A percentile compares a stretch with the other conserved stretches of the same genome.
These are phyloP conservation scores for Tolypocladium guangdongense DNA, from an alignment of 2,329 filamentous ascomycete genomes.

Conservation along the genomic window DNA sequence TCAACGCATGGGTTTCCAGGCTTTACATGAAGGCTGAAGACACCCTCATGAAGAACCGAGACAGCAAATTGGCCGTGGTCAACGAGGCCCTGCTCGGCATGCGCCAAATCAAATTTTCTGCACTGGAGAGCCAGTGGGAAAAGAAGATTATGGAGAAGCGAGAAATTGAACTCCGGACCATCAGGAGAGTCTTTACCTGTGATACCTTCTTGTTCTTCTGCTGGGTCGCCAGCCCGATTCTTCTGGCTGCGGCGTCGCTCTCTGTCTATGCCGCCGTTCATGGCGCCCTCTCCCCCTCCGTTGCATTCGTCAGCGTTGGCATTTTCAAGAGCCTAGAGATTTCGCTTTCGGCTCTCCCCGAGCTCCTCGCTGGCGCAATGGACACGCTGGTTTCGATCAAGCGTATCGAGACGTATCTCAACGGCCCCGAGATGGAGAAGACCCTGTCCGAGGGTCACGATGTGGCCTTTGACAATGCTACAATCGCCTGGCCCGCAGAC, in stretches of 20 bases:
- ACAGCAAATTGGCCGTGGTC: constrained; percentile 64
- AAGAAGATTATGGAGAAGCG: constrained; percentile 52
- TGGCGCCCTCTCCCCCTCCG: constrained; percentile 54
- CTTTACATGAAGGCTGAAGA: constrained; percentile 55
- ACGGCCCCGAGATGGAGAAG: constrained; percentile 50
- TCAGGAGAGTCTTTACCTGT: constrained; percentile 55
- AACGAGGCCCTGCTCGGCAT: constrained; percentile 71
- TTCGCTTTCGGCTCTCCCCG: constrained; percentile 59
- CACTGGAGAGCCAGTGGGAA: constrained; percentile 66
- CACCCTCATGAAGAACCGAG: constrained; percentile 62
- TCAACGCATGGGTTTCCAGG: constrained; percentile 58
- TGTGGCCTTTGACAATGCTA: constrained; percentile 55
- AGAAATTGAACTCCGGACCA: constrained; percentile 52
- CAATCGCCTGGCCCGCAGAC: constrained; percentile 66
- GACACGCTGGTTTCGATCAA: constrained; percentile 64
- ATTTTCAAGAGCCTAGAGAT: constrained; percentile 66
- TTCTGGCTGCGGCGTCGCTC: constrained; percentile 61
- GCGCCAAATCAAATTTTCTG: constrained; percentile 76
- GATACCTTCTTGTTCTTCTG: constrained; percentile 54
- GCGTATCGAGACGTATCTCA: constrained; percentile 62
- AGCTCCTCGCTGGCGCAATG: constrained; percentile 57
- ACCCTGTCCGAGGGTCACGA: constrained; percentile 43
- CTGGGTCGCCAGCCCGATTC: constrained; percentile 64
- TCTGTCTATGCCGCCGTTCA: constrained; percentile 55
- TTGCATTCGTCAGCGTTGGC: constrained; percentile 70